Percentiles rank a stretch among this genome's conserved stretches.
phyloP scores from a whole-genome alignment of 2,329 filamentous ascomycete species.

The Sporothrix curviconia region DNA sequence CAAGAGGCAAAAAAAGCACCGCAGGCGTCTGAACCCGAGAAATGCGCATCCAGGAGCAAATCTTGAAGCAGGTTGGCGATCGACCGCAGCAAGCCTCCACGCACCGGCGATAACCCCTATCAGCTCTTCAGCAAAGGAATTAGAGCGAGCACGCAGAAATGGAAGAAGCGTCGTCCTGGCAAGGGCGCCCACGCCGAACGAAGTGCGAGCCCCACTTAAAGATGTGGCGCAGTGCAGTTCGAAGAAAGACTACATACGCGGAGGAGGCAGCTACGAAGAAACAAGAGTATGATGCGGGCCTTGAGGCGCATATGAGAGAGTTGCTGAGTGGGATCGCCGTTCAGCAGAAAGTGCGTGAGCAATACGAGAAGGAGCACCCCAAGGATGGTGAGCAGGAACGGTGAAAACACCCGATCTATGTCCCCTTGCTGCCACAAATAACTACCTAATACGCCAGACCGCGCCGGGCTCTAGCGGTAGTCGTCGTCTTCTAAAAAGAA shows the following conservation, averaged over 20 bases:
- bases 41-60: slow-evolving; percentile 44
- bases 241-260: slow-evolving; percentile 72
- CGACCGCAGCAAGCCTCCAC: slow-evolving; percentile 64
- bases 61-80: slow-evolving; percentile 59
- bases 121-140: slow-evolving; percentile 77
- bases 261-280: slow-evolving; percentile 68
- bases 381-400: slow-evolving; percentile 23
- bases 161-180: slow-evolving; percentile 56
- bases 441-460: slow-evolving; percentile 29
- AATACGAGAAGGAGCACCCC: slow-evolving; percentile 50
- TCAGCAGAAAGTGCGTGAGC: slow-evolving; percentile 32
- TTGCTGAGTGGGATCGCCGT: slow-evolving; percentile 65
- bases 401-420: too few species aligned
- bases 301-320: slow-evolving; percentile 52
- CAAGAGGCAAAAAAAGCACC: slow-evolving; percentile 23
- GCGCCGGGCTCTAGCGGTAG: slow-evolving; percentile 1
- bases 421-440: too few species aligned
- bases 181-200: slow-evolving; percentile 63
- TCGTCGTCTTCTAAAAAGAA: slow-evolving; percentile 25
- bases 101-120: slow-evolving; percentile 77
- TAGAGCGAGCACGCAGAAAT: slow-evolving; percentile 55
- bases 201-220: slow-evolving; percentile 84
- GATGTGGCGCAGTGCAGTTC: slow-evolving; percentile 76
- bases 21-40: slow-evolving; percentile 51
- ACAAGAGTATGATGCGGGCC: slow-evolving; percentile 50